Base-by-base conservation (phyloP, 345 rosid species). In the Erucastrum elatum region DNA sequence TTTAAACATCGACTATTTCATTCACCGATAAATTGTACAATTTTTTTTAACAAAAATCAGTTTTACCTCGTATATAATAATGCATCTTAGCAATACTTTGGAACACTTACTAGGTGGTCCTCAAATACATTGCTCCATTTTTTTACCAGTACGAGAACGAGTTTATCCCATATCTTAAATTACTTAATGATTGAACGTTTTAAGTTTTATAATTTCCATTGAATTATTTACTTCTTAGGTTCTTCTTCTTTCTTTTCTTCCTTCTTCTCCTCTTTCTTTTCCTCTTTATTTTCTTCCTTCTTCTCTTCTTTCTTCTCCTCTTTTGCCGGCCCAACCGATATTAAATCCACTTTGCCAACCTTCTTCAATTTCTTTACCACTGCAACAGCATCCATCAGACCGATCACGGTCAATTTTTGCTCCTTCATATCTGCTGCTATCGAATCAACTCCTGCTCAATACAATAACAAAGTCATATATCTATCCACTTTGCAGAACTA, bases 291-390 rank as follows among this genome's bases (percentile, higher is more conserved):
- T 5, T 84, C 91, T 3, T 85, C 92, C 17, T 94, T 90, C 71
- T 91, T 87, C 16, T 86, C 94, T 26, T 87, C 94, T 70, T 94
- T 94, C 87, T 92, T 92, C 79, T 91, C 97, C 66, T 89, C 98
- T 63, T 94, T 91, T 2, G 97, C 98, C 16, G 98, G 98, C 10
- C 98, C 97, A 12, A 92, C 95, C 3, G 95, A 90, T 37, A 91
- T 30, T 30, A 92, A 81, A 81, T 94, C 98, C 59, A 94, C 97
- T 87, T 94, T 94, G 15, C 93, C 98, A 4, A 94, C 95, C 72
- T 91, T 94, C 89, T 90, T 94, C 90, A 92, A 63, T 83, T 86
- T 94, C 88, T 92, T 94, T 64, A 82, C 91, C 72, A 92, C 89
- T 10, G 94, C 95, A 75, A 90, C 95, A 15, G 95, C 68, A 39